Evolutionary conservation across 176 grass and related monocot species (phyloP).

Genomic region (Lolium perenne): DNA sequence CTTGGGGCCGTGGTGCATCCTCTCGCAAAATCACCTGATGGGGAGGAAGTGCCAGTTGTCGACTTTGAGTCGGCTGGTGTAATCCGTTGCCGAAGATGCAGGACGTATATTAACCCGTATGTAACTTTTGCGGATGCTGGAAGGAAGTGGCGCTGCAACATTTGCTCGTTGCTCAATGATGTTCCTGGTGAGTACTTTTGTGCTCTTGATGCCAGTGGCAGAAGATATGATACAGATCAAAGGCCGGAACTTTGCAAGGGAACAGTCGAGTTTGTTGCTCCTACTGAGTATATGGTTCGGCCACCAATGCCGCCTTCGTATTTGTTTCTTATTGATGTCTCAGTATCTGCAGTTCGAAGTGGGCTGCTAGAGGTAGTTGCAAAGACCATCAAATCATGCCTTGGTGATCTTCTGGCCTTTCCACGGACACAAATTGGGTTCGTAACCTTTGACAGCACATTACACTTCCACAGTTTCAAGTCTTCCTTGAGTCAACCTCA

Average conservation of each 20-base stretch:
- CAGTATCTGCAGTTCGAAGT: constrained; percentile 72
- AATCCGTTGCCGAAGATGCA: constrained; percentile 92
- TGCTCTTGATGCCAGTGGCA: constrained; percentile 80
- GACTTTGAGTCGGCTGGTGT: constrained; percentile 90
- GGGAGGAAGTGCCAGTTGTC: constrained; percentile 87
- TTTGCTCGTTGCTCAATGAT: constrained; percentile 95
- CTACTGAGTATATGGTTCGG: constrained; percentile 99
- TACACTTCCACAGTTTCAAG: constrained; percentile 99
- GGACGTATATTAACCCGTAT: constrained; percentile 96
- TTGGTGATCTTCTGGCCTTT: constrained; percentile 79
- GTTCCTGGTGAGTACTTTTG: constrained; percentile 93
- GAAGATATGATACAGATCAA: constrained; percentile 87
- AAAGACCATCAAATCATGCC: constrained; percentile 90
- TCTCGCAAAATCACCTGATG: constrained; percentile 89
- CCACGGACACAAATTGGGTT: constrained; percentile 91
- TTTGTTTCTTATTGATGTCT: constrained; percentile 98
- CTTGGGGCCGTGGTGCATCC: constrained; percentile 86
- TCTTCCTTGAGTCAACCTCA: constrained; percentile 93
- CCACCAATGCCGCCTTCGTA: constrained; percentile 96
- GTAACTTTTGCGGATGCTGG: constrained; percentile 91
- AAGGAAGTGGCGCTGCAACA: constrained; percentile 98
- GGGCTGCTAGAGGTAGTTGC: constrained; percentile 89
- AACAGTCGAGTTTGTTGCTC: constrained; percentile 96
- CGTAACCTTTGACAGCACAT: constrained; percentile 86
- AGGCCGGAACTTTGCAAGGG: constrained; percentile 93